These are phyloP conservation scores for Cyberlindnera veronae DNA, from an alignment of 805 yeast species.

Conservation along the genomic window DNA sequence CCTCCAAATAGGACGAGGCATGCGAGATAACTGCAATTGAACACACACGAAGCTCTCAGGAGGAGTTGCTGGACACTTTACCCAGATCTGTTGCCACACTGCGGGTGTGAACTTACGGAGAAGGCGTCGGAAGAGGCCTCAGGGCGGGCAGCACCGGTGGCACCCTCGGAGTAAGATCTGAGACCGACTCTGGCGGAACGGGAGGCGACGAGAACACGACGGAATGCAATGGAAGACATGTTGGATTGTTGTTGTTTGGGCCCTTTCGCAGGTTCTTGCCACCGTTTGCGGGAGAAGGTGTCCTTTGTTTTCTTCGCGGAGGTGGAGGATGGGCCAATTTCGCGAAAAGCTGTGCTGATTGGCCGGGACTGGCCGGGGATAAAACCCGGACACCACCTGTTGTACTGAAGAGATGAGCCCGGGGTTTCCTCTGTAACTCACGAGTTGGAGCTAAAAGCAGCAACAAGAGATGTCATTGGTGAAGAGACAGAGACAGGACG, in stretches of 20 bases:
- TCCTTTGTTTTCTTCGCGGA: neutral
- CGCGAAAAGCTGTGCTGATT: constrained; percentile 15
- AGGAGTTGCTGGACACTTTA: too few relatives aligned
- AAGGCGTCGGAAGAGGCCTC: constrained; percentile 57
- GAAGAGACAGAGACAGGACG: constrained; percentile 31
- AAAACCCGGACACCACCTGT: constrained; percentile 19
- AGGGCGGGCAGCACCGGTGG: constrained; percentile 57
- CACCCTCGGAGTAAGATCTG: constrained; percentile 49
- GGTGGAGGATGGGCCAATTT: neutral
- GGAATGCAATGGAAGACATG: constrained; percentile 30
- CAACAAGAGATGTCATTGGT: constrained; percentile 30
- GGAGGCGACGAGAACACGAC: constrained; percentile 36
- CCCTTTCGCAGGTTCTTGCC: neutral
- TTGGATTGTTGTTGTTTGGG: constrained; percentile 3
- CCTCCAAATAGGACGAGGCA: too few relatives aligned
- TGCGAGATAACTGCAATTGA: neutral
- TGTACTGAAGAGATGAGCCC: too few relatives aligned
- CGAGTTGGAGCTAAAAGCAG: neutral
- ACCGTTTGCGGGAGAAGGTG: constrained; percentile 2
- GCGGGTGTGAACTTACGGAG: constrained; percentile 37
- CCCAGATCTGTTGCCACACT: constrained; percentile 3
- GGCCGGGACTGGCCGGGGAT: constrained; percentile 10
- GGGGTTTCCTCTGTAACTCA: neutral
- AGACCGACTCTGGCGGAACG: constrained; percentile 20
- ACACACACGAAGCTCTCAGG: neutral